Evolutionary conservation across 2,329 filamentous ascomycete genomes (phyloP), one percentile per base, ranked within the genome.

Genomic region (Epichloe festucae): DNA sequence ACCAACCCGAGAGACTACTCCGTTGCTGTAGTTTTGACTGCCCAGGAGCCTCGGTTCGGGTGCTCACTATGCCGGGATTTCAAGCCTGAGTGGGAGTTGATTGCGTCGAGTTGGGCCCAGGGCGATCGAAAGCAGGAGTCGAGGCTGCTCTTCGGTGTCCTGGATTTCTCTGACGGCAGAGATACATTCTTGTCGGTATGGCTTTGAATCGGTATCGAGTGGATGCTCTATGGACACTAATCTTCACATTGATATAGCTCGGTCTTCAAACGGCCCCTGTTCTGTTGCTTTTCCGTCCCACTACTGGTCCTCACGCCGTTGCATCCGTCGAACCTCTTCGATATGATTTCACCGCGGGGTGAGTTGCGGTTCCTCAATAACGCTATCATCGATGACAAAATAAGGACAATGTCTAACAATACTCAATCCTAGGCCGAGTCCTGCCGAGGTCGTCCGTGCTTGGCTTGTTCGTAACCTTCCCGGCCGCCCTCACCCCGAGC

Each of bases 181-280:
- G 78, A 81, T 17, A 84, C 85, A 3, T 98, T 98, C 62, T 81
- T 95, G 71, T 87, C 86, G 70, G 90, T 96, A 75, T 57, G 75
- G 62, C 36, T 14, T 42, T 14, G 11, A 2, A 31, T 4, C 5
- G 15, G 5, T n/a, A 2, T n/a, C 23, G 17, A 8, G 5, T 15
- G 40, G 10, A 12, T 23, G 21, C 27, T 31, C 31, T 31, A 4
- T 31, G 38, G n/a, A 15, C 3, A 19, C 46, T 46, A 23, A 36
- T 40, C 2, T 35, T 54, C 43, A 53, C 17, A 14, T 14, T 23
- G 23, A 5, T 57, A 41, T 59, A 97, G 91, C 79, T 97, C 59
- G 84, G 87, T 69, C 82, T 98, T 42, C 88, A 95, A 82, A 96
- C 91, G 46, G 93, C 93, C 6, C 93, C 93, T 1, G 85, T 97